Percentiles rank a stretch among this genome's conserved stretches.
Evolutionary conservation across 306 rosid species (phyloP).

Genomic region (Cucurbita pepo): DNA sequence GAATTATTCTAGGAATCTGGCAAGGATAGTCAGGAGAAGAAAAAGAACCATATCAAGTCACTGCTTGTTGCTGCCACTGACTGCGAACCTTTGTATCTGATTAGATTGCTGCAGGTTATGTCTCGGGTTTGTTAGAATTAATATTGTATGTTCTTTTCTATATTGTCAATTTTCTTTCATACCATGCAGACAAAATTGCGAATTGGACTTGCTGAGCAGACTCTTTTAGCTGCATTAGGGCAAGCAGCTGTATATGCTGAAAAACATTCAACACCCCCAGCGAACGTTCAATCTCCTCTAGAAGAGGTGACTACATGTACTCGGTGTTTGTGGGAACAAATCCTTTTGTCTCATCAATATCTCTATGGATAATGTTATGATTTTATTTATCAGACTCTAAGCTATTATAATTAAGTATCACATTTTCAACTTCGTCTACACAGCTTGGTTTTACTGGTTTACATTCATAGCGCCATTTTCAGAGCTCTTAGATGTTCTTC

Average conservation of each 20-base stretch:
- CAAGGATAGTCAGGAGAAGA: constrained; percentile 85
- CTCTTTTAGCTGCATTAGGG: constrained; percentile 83
- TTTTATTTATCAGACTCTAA: neutral
- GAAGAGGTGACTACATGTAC: constrained; percentile 48
- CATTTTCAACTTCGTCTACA: neutral
- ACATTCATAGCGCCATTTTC: neutral
- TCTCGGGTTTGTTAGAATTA: constrained; percentile 6
- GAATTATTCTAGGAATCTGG: constrained; percentile 67
- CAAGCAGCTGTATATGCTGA: constrained; percentile 74
- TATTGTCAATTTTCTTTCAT: constrained; percentile 9
- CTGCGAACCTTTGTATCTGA: constrained; percentile 77
- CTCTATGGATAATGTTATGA: neutral
- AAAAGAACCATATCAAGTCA: constrained; percentile 71
- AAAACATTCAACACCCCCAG: constrained; percentile 55
- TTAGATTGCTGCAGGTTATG: constrained; percentile 74
- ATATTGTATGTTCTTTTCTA: constrained; percentile 7
- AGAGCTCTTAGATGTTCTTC: neutral
- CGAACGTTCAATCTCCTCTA: constrained; percentile 50
- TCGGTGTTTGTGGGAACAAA: constrained; percentile 6
- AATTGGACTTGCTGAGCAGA: constrained; percentile 79
- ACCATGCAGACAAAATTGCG: constrained; percentile 55
- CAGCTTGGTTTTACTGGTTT: neutral
- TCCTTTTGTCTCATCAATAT: neutral
- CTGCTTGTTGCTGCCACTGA: constrained; percentile 91
- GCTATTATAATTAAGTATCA: neutral